phyloP scores from a whole-genome alignment of 2,329 filamentous ascomycete genomes.

The Fusarium temperatum region DNA sequence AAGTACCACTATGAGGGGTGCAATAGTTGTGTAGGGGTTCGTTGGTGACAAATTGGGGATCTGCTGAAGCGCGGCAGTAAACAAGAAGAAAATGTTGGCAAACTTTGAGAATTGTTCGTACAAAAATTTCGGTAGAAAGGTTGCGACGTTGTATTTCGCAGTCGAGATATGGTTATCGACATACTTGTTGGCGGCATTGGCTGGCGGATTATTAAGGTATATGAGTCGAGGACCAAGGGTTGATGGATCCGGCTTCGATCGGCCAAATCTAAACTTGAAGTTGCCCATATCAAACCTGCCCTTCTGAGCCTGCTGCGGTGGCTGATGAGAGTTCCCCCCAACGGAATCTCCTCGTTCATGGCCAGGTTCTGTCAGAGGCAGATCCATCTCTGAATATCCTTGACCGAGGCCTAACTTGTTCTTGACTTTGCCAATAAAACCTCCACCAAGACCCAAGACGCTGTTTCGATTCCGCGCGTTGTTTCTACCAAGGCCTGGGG shows the following conservation, averaged over 20 bases:
- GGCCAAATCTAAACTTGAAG: conserved; percentile 93
- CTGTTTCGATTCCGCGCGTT: conserved; percentile 85
- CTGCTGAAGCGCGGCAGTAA: conserved; percentile 93
- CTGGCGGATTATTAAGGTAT: conserved; percentile 93
- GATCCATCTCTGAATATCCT: conserved; percentile 96
- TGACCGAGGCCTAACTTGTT: conserved; percentile 88
- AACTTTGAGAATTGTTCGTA: conserved; percentile 99
- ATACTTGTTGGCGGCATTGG: conserved; percentile 89
- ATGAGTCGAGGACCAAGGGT: conserved; percentile 93
- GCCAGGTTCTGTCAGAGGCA: conserved; percentile 84
- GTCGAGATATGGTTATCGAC: conserved; percentile 97
- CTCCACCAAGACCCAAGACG: conserved; percentile 85
- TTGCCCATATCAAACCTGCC: conserved; percentile 70
- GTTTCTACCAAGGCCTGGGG: conserved; percentile 48
- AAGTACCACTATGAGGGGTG: conserved; percentile 88
- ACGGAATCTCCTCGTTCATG: conserved; percentile 49
- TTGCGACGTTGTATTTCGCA: conserved; percentile 93
- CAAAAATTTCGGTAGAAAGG: conserved; percentile 95
- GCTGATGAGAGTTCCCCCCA: conserved; percentile 56
- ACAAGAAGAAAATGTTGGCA: conserved; percentile 99
- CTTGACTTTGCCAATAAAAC: conserved; percentile 86
- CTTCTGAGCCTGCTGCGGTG: conserved; percentile 48
- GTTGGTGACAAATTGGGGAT: conserved; percentile 95
- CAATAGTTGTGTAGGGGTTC: conserved; percentile 95
- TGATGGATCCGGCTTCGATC: conserved; percentile 85